Conservation (phyloP, 202 grass and related monocot genomes). For the Tripidium arundinaceum region DNA sequence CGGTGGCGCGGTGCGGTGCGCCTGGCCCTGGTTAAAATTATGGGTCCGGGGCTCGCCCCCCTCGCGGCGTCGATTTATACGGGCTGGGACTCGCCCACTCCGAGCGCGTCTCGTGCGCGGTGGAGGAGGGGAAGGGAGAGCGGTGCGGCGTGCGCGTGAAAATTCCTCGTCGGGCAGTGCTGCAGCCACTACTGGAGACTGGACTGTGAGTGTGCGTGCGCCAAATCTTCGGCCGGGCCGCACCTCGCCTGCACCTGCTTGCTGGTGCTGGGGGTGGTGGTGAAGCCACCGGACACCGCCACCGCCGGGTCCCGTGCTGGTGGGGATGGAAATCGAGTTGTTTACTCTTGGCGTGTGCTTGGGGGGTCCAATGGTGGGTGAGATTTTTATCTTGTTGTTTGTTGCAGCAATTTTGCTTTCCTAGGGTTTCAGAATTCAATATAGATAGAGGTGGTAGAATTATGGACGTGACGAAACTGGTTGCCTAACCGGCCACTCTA, state of each 20-base stretch:
- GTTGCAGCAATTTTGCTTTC: too few species aligned
- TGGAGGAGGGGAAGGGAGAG: not conserved
- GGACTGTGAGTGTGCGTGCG: not conserved
- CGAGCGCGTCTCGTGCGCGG: not conserved
- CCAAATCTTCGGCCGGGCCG: slow-evolving; percentile 36
- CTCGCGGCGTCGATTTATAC: slow-evolving; percentile 37
- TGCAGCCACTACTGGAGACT: not conserved
- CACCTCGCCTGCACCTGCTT: not conserved
- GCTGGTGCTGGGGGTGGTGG: not conserved
- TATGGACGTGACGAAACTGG: too few species aligned
- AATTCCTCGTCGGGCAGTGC: not conserved
- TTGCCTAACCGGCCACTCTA: too few species aligned
- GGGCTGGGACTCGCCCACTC: not conserved
- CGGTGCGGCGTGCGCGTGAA: not conserved
- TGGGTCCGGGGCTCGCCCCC: not conserved
- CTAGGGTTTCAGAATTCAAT: too few species aligned
- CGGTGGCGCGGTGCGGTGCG: slow-evolving; percentile 2
- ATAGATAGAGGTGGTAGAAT: too few species aligned
- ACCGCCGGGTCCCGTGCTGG: not conserved
- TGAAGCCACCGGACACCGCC: not conserved
- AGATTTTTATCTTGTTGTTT: not conserved
- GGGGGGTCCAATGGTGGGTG: not conserved
- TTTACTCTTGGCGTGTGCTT: not conserved
- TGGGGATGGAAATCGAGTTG: not conserved
- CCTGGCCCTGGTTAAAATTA: not conserved